Base-by-base conservation (phyloP, 345 rosid species). In the Eucalyptus decipiens region DNA sequence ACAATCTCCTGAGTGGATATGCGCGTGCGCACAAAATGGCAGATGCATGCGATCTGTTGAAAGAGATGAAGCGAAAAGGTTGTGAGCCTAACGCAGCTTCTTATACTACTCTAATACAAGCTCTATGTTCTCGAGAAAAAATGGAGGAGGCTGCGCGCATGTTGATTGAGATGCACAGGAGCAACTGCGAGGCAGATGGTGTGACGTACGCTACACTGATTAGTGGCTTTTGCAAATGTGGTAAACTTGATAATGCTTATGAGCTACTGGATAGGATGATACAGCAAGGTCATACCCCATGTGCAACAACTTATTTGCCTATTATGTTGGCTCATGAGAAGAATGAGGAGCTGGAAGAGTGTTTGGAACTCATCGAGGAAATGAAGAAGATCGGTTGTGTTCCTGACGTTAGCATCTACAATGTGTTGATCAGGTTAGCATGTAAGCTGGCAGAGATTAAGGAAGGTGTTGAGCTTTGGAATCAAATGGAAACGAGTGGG, bases 311-410 rank as follows among this genome's bases (percentile, higher is more conserved):
- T 15, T 97, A 94, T 92, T 91, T 97, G 95, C 95, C 95, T 88
- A 93, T 97, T 87, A 92, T 97, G 97, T 51, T 92, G 92, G 96
- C 95, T 62, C 97, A 93, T 91, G 99, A 97, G 92, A 96, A 94
- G 93, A 93, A 93, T 89, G 98, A 95, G 72, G 93, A 95, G 72
- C 65, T 96, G 30, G 96, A 94, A 90, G 94, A 96, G 93, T 97
- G 98, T 89, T 87, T 93, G 90, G 95, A 93, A 65, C 90, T 97
- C 90, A 92, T 94, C 81, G 89, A 88, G 89, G 91, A 92, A 94
- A 96, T 97, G 98, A 93, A 89, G 89, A 88, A 90, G 89, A 90
- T 91, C 30, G 93, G 96, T 24, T 97, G 97, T 89, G 87, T 69
- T 90, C 96, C 94, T 4, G 97, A 97, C 91, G 90, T 91, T 89